Evolutionary conservation across 257 asterid genomes (phyloP), one percentile per base, ranked within the genome.

Genomic region (Buddleja alternifolia): DNA sequence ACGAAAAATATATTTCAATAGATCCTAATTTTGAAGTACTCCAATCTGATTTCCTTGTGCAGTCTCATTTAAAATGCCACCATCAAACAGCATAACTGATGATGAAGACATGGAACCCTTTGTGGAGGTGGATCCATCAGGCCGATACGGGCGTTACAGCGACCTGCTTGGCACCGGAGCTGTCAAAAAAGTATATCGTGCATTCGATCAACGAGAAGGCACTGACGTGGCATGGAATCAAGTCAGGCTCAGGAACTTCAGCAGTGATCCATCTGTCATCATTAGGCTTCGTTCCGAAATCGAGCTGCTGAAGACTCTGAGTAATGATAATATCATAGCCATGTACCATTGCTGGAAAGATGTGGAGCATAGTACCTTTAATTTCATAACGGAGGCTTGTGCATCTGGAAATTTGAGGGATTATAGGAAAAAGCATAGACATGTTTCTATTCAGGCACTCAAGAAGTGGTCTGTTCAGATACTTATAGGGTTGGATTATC

Each of bases 191-290:
- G 87, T 82, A 17, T 82, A 82, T 8, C 77, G 82, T 3, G 83
- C 83, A 1, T 82, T 82, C 57, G 84, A 82, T 9, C 82, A 79
- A 12, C 60, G 63, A 0, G 87, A 82, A 69, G 87, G 84, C 20
- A 71, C 56, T 6, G 87, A 82, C 36, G 87, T 82, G 6, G 87
- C 84, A 0, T 79, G 87, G 87, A 76, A 82, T 70, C 84, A 82
- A 46, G 87, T 82, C 34, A 78, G 75, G 3, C 79, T 82, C 15
- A 36, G 78, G 52, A 79, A 73, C 48, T 82, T 74, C 78, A 69
- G 64, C 71, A 66, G 79, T 24, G 87, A 80, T 57, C 83, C 82
- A 0, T 53, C 78, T 0, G 78, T 79, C 37, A 54, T 74, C 15
- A 36, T 39, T 3, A 69, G 84, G 44, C 77, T 82, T 1, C 75